Base-by-base conservation (phyloP, 1,284 basidiomycete genomes). In the Microbotryum scabiosae region DNA sequence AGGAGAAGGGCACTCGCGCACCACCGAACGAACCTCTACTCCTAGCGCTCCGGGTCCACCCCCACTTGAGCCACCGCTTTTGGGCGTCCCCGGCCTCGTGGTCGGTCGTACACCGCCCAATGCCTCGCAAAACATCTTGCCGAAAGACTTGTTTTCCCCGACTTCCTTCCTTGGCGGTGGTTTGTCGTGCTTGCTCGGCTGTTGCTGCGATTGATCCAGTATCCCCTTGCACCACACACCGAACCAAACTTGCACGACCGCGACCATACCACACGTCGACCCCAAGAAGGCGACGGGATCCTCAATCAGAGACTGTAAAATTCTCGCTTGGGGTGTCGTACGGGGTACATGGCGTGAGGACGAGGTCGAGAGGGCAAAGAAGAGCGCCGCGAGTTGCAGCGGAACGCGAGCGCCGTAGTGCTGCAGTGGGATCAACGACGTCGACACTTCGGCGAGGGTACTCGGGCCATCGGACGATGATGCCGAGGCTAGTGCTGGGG, bases 201-300 rank as follows among this genome's bases (percentile, higher is more conserved):
- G 50, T n/a, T 51, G 8, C 21, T 59, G 32, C 41, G n/a, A 12
- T 20, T 36, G 18, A 28, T 46, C 7, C 61, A 43, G 52, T 57
- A 61, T 6, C 25, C 51, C 23, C 60, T 51, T 12, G 57, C 59
- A 41, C 63, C 65, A 66, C n/a, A 60, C 53, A 7, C 62, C 67
- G 50, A 69, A 68, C 68, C 66, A 69, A 4, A 58, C 47, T 55
- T 70, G 68, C 2, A 69, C 64, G 50, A 65, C 20, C 3, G 57
- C 59, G 49, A 63, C 26, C 4, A 53, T 56, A 7, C 56, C 61
- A n/a, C 59, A 59, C 20, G 54, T 44, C 21, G 57, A 28, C 7
- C 59, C 48, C 36, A 70, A 59, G n/a, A 61, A 55, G 7, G 23
- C 41, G 51, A 59, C 59, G 0, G 69, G 66, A 16, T 66, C 48